Percentiles rank a stretch among this genome's conserved stretches.
Conservation (phyloP, 2,329 filamentous ascomycete genomes). For the Pezicula radicicola region DNA sequence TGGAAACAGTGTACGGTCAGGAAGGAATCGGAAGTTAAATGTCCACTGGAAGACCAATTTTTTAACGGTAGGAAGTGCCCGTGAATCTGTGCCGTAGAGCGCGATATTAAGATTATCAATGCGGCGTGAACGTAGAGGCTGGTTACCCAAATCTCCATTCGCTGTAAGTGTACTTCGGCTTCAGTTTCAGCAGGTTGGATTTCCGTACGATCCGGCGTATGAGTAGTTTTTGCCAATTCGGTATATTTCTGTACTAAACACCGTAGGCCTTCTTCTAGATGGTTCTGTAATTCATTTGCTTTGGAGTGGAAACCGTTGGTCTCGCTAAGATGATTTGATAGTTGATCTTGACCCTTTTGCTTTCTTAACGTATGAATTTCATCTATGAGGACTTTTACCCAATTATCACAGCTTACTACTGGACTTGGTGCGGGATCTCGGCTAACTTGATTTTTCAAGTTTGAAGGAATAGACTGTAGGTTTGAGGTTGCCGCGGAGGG, state of each 20-base stretch:
- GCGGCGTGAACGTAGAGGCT: not conserved
- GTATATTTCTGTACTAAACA: not conserved
- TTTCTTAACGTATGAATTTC: not conserved
- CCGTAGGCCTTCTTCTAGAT: not conserved
- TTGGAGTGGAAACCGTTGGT: not conserved
- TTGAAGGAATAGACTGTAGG: not conserved
- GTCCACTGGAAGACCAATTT: not conserved
- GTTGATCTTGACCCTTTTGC: not conserved
- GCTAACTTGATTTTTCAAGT: not conserved
- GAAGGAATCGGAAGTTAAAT: not conserved
- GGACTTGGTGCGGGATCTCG: not conserved
- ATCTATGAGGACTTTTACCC: not conserved
- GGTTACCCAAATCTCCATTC: not conserved
- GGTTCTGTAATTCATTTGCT: not conserved
- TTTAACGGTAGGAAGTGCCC: not conserved
- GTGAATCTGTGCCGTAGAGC: not conserved
- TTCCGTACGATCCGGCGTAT: not conserved
- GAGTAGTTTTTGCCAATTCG: not conserved
- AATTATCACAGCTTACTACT: not conserved
- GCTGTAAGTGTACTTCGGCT: not conserved
- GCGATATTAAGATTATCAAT: not conserved
- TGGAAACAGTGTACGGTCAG: not conserved
- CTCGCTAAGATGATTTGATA: not conserved
- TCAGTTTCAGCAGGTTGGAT: not conserved
- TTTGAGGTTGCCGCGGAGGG: not conserved